Conservation (phyloP, 164 flowering plant genomes). For the Protea cynaroides region DNA sequence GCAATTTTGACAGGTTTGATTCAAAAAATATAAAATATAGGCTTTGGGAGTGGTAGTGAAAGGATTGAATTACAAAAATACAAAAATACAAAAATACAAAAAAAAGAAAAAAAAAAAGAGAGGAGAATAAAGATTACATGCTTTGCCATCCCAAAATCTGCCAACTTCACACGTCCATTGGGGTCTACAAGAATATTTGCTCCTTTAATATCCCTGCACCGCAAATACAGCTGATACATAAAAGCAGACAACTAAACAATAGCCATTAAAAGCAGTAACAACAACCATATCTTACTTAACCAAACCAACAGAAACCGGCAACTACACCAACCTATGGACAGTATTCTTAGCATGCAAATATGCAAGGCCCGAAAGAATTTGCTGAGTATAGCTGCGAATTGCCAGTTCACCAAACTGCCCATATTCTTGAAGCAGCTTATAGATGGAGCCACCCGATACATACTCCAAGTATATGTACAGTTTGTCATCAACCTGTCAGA, state of each 20-base stretch:
- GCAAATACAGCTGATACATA: background rate
- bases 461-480: constrained; percentile 89
- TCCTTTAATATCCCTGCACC: constrained; percentile 87
- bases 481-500: constrained; percentile 70
- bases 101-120: no score
- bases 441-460: constrained; percentile 93
- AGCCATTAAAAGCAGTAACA: background rate
- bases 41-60: background rate
- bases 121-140: constrained; percentile 50
- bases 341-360: constrained; percentile 67
- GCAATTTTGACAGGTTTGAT: no score
- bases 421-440: constrained; percentile 92
- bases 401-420: constrained; percentile 83
- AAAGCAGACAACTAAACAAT: no score
- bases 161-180: constrained; percentile 79
- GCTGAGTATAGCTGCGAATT: constrained; percentile 85
- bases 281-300: background rate
- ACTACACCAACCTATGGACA: constrained; percentile 61
- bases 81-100: no score
- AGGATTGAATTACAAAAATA: background rate
- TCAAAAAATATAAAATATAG: no score
- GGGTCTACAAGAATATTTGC: constrained; percentile 97
- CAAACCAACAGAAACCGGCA: background rate
- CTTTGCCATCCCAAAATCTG: constrained; percentile 22
- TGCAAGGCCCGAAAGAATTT: constrained; percentile 38